Evolutionary conservation across 2,329 filamentous ascomycete genomes (phyloP), one percentile per base, ranked within the genome.

Genomic region (Talaromyces sp.): DNA sequence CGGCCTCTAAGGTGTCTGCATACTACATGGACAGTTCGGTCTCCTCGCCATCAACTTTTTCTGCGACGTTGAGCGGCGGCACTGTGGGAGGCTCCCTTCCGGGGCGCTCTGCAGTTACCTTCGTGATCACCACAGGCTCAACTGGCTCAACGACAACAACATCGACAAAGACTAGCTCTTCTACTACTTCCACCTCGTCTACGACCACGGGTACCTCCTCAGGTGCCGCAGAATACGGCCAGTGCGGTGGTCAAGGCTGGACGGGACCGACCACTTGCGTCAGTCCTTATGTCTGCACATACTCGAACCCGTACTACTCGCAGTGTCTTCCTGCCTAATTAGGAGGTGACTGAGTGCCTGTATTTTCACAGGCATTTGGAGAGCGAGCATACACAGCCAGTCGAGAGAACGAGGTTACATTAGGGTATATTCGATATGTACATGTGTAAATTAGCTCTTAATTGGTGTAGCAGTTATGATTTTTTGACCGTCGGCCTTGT

Each of bases 191-290:
- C 10, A 15, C 52, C 4, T 37, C 52, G 19, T 39, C 52, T 15
- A 37, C 52, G 3, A 57, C 33, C 3, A 37, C 52, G 33, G 39
- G 22, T 31, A 50, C 47, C 47, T 50, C 47, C 25, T 50, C 47
- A 13, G 35, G n/a, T 25, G 25, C 31, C 8, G 52, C 52, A 45
- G 57, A 59, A 45, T 50, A 17, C 8, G 39, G 10, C 27, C 43
- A 61, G n/a, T 61, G 59, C 41, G 59, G 59, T 50, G 59, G 59
- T 27, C 19, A 61, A n/a, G 45, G 33, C 15, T 61, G 45, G 41
- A 61, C 27, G 1, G 59, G 59, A 35, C 35, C 59, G 31, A 50
- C 59, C 25, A 52, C 49, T n/a, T 52, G 60, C 31, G 35, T 50
- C 33, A 52, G 43, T 22, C 43, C 43, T 4, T 61, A 52, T n/a